Conservation (phyloP, 2,329 filamentous ascomycete genomes). For the Lecanicillium sp. region DNA sequence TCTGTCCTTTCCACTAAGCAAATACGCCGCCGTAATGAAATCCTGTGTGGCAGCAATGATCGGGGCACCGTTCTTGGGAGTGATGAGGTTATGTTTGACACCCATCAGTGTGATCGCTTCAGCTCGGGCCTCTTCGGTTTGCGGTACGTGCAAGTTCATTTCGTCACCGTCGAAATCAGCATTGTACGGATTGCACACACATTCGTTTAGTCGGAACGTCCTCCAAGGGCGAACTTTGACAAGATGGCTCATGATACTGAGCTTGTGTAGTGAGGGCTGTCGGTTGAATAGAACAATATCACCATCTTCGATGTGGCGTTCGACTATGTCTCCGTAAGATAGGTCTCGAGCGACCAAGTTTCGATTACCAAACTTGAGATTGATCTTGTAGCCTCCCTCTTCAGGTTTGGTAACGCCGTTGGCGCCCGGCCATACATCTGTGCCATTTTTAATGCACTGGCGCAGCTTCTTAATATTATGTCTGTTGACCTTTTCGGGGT, state of each 20-base stretch:
- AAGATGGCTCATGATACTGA: constrained; percentile 95
- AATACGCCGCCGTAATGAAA: constrained; percentile 92
- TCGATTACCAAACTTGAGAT: constrained; percentile 67
- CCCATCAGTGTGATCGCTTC: constrained; percentile 97
- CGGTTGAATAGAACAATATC: constrained; percentile 98
- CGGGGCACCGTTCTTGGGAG: constrained; percentile 94
- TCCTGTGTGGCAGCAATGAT: constrained; percentile 99
- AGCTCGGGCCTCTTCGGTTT: constrained; percentile 91
- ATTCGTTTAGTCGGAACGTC: constrained; percentile 95
- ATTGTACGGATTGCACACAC: constrained; percentile 96
- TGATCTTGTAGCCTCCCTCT: constrained; percentile 60
- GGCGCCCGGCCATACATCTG: constrained; percentile 77
- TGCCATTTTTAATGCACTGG: constrained; percentile 66
- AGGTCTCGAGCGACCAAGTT: constrained; percentile 67
- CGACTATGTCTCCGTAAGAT: constrained; percentile 78
- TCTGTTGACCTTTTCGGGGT: constrained; percentile 78
- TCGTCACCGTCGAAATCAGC: constrained; percentile 98
- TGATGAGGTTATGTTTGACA: constrained; percentile 91
- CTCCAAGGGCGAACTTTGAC: constrained; percentile 91
- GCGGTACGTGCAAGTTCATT: constrained; percentile 97
- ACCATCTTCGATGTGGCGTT: constrained; percentile 89
- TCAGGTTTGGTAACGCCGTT: constrained; percentile 72
- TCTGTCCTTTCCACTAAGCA: constrained; percentile 84
- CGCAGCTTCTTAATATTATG: constrained; percentile 81
- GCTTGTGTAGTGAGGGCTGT: constrained; percentile 94